Conservation (phyloP, 1,284 basidiomycete genomes). For the Somion occarium region DNA sequence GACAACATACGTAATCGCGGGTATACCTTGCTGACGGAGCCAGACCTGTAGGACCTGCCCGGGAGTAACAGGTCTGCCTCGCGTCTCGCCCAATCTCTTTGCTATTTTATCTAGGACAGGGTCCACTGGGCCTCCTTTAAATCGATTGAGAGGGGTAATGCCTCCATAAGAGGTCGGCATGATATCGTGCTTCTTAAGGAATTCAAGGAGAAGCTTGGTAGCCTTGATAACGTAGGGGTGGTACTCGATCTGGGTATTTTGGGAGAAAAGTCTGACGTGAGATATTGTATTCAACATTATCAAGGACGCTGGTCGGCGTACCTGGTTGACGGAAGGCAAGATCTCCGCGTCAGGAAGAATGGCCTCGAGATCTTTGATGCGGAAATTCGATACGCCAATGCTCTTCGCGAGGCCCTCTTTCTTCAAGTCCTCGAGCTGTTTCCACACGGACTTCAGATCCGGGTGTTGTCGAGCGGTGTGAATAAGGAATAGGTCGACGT, state of each 20-base stretch:
- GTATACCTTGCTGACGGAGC: slow-evolving; percentile 27
- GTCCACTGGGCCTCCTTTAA: slow-evolving; percentile 52
- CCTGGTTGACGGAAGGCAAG: slow-evolving; percentile 78
- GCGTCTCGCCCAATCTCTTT: slow-evolving; percentile 18
- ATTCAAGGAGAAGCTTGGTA: slow-evolving; percentile 47
- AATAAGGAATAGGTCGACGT: slow-evolving; percentile 78
- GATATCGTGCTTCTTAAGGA: slow-evolving; percentile 59
- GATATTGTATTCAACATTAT: not conserved
- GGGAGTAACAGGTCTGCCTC: slow-evolving; percentile 27
- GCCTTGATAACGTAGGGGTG: slow-evolving; percentile 75
- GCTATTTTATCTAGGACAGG: slow-evolving; percentile 29
- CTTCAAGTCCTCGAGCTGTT: slow-evolving; percentile 65
- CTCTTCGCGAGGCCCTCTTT: slow-evolving; percentile 65
- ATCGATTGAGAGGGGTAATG: slow-evolving; percentile 54
- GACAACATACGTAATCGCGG: slow-evolving; percentile 57
- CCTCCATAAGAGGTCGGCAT: slow-evolving; percentile 66
- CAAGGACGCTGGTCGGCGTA: slow-evolving; percentile 18
- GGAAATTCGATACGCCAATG: slow-evolving; percentile 86
- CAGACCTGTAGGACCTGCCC: slow-evolving; percentile 34
- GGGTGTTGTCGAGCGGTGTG: slow-evolving; percentile 51
- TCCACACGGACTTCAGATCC: slow-evolving; percentile 60
- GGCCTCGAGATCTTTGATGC: slow-evolving; percentile 58
- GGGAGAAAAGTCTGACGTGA: too few species aligned
- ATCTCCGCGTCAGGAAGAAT: slow-evolving; percentile 56
- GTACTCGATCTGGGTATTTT: slow-evolving; percentile 64